Conservation (phyloP, 176 grass and related monocot genomes). For the Elymus sibiricus region DNA sequence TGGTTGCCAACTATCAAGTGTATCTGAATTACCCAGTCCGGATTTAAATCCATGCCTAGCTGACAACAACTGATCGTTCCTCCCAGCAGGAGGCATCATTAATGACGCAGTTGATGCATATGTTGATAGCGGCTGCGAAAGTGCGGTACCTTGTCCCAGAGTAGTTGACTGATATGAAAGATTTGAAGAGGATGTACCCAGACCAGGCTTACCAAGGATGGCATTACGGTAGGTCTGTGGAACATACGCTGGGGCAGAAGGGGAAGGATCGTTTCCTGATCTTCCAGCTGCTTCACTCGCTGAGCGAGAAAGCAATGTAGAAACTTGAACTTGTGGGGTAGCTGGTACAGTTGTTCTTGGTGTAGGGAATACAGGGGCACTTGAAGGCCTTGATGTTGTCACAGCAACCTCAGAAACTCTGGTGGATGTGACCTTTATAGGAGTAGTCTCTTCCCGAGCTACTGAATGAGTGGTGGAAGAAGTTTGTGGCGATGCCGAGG, state of each 20-base stretch:
- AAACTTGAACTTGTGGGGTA: slow-evolving; percentile 40
- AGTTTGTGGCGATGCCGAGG: slow-evolving; percentile 31
- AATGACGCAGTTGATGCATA: slow-evolving; percentile 45
- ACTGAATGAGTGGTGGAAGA: slow-evolving; percentile 22
- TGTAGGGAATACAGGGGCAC: slow-evolving; percentile 60
- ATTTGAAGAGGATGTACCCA: slow-evolving; percentile 19
- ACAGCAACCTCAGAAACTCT: slow-evolving; percentile 29
- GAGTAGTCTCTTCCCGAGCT: slow-evolving; percentile 32
- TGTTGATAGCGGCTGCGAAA: slow-evolving; percentile 36
- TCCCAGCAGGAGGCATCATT: slow-evolving; percentile 41
- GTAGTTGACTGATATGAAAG: slow-evolving; percentile 22
- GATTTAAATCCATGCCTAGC: slow-evolving; percentile 46
- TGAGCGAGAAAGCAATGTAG: slow-evolving; percentile 54
- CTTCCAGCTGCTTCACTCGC: slow-evolving; percentile 60
- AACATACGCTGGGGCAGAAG: slow-evolving; percentile 49
- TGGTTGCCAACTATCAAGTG: slow-evolving; percentile 41
- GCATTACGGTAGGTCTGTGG: slow-evolving; percentile 75
- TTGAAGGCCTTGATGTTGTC: slow-evolving; percentile 72
- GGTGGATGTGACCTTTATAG: slow-evolving; percentile 23
- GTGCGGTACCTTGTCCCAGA: slow-evolving; percentile 29
- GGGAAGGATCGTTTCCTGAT: slow-evolving; percentile 42
- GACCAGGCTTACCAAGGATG: slow-evolving; percentile 44
- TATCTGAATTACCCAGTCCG: slow-evolving; percentile 37
- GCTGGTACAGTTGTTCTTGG: slow-evolving; percentile 44
- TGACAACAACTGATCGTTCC: slow-evolving; percentile 34